Conservation (phyloP, 495 filamentous ascomycete species). For the Extremus antarcticus region DNA sequence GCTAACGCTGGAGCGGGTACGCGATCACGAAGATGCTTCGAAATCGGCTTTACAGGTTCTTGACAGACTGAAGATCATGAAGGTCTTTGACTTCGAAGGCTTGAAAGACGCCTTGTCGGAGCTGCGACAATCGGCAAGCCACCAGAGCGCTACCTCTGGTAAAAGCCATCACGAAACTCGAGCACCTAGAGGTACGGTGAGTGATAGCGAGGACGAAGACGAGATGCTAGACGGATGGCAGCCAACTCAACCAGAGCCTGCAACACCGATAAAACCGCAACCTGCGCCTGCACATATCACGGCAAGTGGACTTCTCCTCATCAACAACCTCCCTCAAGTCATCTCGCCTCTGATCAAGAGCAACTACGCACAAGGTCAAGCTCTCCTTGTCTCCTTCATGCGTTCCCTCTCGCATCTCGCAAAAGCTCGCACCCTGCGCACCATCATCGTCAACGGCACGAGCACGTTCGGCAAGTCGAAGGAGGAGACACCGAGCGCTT, state of each 20-base stretch:
- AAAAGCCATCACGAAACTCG: background rate
- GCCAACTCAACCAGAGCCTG: background rate
- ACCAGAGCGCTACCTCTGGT: background rate
- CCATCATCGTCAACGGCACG: slow-evolving; percentile 27
- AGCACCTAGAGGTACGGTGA: background rate
- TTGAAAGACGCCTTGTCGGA: slow-evolving; percentile 45
- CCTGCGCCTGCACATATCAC: background rate
- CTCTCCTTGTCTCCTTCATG: slow-evolving; percentile 24
- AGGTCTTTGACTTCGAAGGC: slow-evolving; percentile 50
- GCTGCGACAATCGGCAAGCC: slow-evolving; percentile 25
- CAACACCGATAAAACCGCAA: background rate
- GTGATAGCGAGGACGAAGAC: slow-evolving; percentile 25
- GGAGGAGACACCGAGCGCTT: slow-evolving; percentile 24
- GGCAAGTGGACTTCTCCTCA: slow-evolving; percentile 21
- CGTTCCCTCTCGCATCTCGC: slow-evolving; percentile 27
- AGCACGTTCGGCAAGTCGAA: background rate
- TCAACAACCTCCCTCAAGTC: slow-evolving; percentile 29
- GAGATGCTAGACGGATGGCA: slow-evolving; percentile 12
- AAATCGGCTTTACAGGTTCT: slow-evolving; percentile 27
- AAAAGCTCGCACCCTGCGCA: slow-evolving; percentile 22
- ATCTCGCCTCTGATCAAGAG: slow-evolving; percentile 35
- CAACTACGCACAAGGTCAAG: slow-evolving; percentile 20
- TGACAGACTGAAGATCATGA: slow-evolving; percentile 42
- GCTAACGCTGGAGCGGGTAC: too few species aligned
- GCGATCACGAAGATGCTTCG: background rate